Evolutionary conservation across 192 early-diverging fungal species (phyloP).

Genomic region (Gonapodya prolifera): DNA sequence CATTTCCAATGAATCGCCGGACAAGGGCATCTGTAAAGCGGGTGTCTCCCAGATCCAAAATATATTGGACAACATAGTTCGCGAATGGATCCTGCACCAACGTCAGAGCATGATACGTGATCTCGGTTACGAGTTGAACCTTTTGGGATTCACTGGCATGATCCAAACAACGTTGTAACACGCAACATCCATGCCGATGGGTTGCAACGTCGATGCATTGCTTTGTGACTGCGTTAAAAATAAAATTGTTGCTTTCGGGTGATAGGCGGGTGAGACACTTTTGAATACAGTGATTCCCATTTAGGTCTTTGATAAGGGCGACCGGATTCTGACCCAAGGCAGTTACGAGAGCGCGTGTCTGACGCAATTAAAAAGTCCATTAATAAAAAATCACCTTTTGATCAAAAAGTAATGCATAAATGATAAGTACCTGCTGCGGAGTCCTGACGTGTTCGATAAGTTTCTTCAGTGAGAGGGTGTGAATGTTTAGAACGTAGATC

Average conservation of each 20-base stretch:
- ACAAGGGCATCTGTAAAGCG: constrained; percentile 59
- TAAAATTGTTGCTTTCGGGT: constrained; percentile 71
- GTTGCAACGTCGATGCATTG: constrained; percentile 77
- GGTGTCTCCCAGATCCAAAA: constrained; percentile 60
- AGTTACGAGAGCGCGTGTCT: constrained; percentile 52
- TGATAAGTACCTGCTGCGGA: constrained; percentile 32
- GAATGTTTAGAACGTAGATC: background rate
- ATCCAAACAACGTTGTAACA: constrained; percentile 83
- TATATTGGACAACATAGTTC: constrained; percentile 89
- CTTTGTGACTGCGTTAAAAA: constrained; percentile 65
- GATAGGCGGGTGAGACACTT: constrained; percentile 70
- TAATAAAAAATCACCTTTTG: background rate
- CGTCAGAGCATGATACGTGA: constrained; percentile 55
- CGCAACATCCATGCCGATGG: constrained; percentile 83
- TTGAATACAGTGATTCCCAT: constrained; percentile 88
- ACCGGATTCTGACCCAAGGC: constrained; percentile 61
- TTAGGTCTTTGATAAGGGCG: constrained; percentile 76
- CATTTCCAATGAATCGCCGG: constrained; percentile 58
- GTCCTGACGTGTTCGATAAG: constrained; percentile 68
- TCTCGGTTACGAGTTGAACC: constrained; percentile 60
- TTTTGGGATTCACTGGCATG: constrained; percentile 59
- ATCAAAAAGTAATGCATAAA: background rate
- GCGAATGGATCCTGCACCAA: constrained; percentile 84
- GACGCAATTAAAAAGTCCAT: constrained; percentile 9
- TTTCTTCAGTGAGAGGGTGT: constrained; percentile 36